A percentile compares a stretch with the other conserved stretches of the same genome.
Conservation (phyloP, 768 basidiomycete genomes). For the Scleroderma citrinum region DNA sequence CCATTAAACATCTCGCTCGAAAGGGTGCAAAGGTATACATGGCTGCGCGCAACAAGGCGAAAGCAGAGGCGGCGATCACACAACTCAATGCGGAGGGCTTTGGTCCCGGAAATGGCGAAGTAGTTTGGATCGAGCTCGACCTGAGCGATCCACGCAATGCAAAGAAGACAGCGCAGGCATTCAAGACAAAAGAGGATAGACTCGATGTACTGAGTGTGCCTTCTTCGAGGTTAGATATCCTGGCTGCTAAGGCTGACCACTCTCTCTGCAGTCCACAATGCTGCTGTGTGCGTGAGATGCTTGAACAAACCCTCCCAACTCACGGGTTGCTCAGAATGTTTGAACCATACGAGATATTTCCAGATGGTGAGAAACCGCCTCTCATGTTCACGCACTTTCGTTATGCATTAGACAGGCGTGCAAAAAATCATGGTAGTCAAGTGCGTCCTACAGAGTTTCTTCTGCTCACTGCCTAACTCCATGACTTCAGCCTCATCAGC, state of each 20-base stretch:
- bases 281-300: conserved; percentile 35
- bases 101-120: conserved; percentile 38
- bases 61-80: conserved; percentile 43
- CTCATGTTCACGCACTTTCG: background rate
- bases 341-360: conserved; percentile 12
- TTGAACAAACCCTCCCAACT: too few species aligned
- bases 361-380: conserved; percentile 19
- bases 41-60: conserved; percentile 42
- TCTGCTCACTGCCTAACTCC: conserved; percentile 6
- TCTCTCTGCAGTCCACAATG: conserved; percentile 46
- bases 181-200: conserved; percentile 43
- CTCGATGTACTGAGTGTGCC: conserved; percentile 51
- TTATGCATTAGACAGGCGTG: conserved; percentile 29
- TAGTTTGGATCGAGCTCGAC: conserved; percentile 48
- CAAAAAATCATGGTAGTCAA: conserved; percentile 38
- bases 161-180: conserved; percentile 43
- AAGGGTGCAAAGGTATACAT: conserved; percentile 58
- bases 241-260: too few species aligned
- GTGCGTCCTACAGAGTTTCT: conserved; percentile 19
- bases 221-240: background rate
- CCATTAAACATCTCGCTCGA: conserved; percentile 44
- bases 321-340: conserved; percentile 12
- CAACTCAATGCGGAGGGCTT: conserved; percentile 40
- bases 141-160: conserved; percentile 42
- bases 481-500: conserved; percentile 39